Percentiles rank a stretch among this genome's conserved stretches.
These are phyloP conservation scores for Tetrapisispora phaffii DNA, from an alignment of 805 yeast species.

Conservation along the genomic window DNA sequence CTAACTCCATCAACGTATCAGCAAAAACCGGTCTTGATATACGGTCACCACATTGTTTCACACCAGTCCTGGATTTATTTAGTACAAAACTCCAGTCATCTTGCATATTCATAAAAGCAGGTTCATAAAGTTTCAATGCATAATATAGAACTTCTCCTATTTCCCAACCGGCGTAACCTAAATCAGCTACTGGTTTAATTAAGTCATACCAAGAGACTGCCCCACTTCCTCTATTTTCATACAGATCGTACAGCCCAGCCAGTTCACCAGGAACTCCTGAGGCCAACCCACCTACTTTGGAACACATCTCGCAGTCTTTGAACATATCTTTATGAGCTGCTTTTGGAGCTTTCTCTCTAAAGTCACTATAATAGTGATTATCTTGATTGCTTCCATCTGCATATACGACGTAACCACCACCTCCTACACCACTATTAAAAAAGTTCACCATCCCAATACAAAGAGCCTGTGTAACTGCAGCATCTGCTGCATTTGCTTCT, in stretches of 20 bases:
- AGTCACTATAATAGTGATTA: slow-evolving; percentile 59
- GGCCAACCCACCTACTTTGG: slow-evolving; percentile 79
- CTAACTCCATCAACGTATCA: slow-evolving; percentile 55
- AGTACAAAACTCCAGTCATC: slow-evolving; percentile 52
- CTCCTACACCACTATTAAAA: slow-evolving; percentile 85
- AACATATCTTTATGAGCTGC: slow-evolving; percentile 58
- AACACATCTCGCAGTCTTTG: slow-evolving; percentile 33
- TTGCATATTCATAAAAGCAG: slow-evolving; percentile 21
- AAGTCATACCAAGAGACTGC: slow-evolving; percentile 60
- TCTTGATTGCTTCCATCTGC: slow-evolving; percentile 28
- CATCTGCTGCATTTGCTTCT: slow-evolving; percentile 83
- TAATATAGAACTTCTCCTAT: slow-evolving; percentile 37
- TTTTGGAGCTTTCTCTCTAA: slow-evolving; percentile 80
- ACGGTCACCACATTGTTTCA: slow-evolving; percentile 46
- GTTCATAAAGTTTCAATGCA: slow-evolving; percentile 34
- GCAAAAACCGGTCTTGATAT: slow-evolving; percentile 56
- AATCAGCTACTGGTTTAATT: slow-evolving; percentile 61
- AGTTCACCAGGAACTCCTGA: slow-evolving; percentile 88
- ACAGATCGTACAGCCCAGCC: slow-evolving; percentile 65
- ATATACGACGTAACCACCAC: slow-evolving; percentile 67
- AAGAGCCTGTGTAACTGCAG: slow-evolving; percentile 77
- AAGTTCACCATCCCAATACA: slow-evolving; percentile 81
- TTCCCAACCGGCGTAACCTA: slow-evolving; percentile 57
- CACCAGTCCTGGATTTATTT: slow-evolving; percentile 26
- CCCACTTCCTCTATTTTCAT: slow-evolving; percentile 58